Percentiles rank a stretch among this genome's conserved stretches.
phyloP scores from a whole-genome alignment of 2,329 filamentous ascomycete species.

The Alternaria incomplexa region DNA sequence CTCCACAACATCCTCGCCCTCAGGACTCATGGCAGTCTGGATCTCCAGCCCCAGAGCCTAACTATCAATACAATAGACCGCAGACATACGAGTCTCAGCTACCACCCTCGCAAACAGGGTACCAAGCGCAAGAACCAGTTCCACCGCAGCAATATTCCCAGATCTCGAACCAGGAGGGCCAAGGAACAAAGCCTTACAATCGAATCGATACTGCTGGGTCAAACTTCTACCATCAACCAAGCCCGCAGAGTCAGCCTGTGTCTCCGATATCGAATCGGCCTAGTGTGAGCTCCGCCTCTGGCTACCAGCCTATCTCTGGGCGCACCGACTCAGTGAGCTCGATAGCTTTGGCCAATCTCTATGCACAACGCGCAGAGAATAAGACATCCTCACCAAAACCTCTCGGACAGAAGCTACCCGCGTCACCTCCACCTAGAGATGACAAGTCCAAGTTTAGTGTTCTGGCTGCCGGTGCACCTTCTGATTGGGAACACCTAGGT shows the following conservation, averaged over 20 bases:
- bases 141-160: conserved; percentile 23
- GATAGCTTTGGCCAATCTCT: conserved; percentile 37
- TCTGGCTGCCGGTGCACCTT: conserved; percentile 43
- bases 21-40: conserved; percentile 30
- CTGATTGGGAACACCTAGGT: conserved; percentile 49
- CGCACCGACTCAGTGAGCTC: conserved; percentile 42
- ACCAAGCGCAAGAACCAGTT: conserved; percentile 29
- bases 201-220: conserved; percentile 32
- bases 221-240: conserved; percentile 33
- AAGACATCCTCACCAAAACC: conserved; percentile 36
- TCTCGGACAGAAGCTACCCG: conserved; percentile 20
- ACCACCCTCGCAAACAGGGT: conserved; percentile 29
- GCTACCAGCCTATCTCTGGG: conserved; percentile 20
- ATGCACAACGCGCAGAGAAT: conserved; percentile 32
- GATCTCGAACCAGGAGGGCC: conserved; percentile 26
- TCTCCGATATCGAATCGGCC: conserved; percentile 40
- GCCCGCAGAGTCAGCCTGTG: conserved; percentile 40
- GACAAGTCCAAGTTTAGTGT: conserved; percentile 40
- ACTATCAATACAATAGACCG: conserved; percentile 16
- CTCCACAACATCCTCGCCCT: conserved; percentile 17
- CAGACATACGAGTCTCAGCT: conserved; percentile 12
- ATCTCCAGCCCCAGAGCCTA: conserved; percentile 14
- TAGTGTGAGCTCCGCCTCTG: conserved; percentile 32
- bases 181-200: conserved; percentile 35
- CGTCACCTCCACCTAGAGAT: conserved; percentile 35